Evolutionary conservation across 2,329 filamentous ascomycete species (phyloP).

Genomic region (Ophiostoma triangulosporum): DNA sequence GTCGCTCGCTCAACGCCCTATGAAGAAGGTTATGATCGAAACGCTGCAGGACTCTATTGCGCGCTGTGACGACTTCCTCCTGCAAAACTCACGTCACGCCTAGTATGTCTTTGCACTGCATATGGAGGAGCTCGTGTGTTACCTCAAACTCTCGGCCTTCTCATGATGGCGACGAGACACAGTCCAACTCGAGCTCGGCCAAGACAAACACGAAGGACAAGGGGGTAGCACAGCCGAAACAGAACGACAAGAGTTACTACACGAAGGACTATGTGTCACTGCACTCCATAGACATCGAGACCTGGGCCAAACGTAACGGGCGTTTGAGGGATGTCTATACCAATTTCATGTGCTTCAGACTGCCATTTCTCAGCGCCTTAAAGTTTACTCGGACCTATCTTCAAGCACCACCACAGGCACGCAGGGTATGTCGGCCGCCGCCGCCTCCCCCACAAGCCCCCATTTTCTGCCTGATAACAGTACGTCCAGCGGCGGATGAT

Average conservation of each 20-base stretch:
- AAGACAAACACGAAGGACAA: too few species aligned
- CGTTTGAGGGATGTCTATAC: constrained; percentile 42
- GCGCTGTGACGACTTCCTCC: constrained; percentile 28
- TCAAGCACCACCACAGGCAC: too few species aligned
- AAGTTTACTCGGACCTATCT: not conserved
- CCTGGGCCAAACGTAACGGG: constrained; percentile 34
- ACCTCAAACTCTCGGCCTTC: constrained; percentile 29
- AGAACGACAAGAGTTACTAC: constrained; percentile 9
- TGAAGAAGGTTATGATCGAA: not conserved
- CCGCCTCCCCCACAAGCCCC: too few species aligned
- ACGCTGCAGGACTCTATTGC: constrained; percentile 28
- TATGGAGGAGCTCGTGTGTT: constrained; percentile 32
- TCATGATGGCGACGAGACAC: constrained; percentile 15
- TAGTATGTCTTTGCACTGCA: constrained; percentile 34
- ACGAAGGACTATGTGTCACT: constrained; percentile 18
- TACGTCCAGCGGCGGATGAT: too few species aligned
- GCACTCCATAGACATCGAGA: constrained; percentile 31
- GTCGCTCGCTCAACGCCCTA: too few species aligned
- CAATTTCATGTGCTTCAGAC: constrained; percentile 25
- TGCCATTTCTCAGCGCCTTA: constrained; percentile 13
- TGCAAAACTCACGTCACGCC: constrained; percentile 23
- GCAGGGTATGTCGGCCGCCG: too few species aligned
- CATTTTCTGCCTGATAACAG: too few species aligned
- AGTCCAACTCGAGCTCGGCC: not conserved
- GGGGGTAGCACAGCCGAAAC: too few species aligned